A percentile compares a stretch with the other conserved stretches of the same genome.
phyloP scores from a whole-genome alignment of 2,329 filamentous ascomycete species.

The Neofusicoccum ribis region DNA sequence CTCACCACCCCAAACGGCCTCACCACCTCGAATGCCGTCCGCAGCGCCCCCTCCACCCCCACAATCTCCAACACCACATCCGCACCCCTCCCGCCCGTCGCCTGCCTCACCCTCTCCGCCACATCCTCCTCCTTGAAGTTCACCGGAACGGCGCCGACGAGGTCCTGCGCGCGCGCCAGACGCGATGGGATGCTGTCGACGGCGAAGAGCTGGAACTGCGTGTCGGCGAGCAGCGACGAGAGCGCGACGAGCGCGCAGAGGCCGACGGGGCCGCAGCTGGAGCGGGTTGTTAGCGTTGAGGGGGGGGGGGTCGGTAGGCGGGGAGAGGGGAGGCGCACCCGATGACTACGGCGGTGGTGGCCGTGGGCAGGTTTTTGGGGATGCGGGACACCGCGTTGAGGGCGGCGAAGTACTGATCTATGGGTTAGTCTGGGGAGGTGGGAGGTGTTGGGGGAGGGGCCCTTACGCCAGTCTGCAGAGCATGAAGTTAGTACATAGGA shows the following conservation, averaged over 20 bases:
- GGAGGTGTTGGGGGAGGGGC: not conserved
- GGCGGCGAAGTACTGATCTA: constrained; percentile 67
- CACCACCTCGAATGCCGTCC: constrained; percentile 50
- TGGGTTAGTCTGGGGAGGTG: not conserved
- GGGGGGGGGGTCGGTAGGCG: too few species aligned
- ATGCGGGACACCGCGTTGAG: constrained; percentile 72
- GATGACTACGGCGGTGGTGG: constrained; percentile 74
- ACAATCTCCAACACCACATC: constrained; percentile 71
- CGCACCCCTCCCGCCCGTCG: constrained; percentile 77
- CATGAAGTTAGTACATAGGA: not conserved
- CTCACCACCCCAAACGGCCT: constrained; percentile 52
- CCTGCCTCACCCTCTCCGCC: constrained; percentile 69
- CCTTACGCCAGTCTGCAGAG: constrained; percentile 11
- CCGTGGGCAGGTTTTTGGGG: constrained; percentile 56
- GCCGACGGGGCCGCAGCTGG: constrained; percentile 69
- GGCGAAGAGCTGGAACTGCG: constrained; percentile 69
- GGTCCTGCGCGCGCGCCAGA: constrained; percentile 67
- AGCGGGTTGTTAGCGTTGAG: too few species aligned
- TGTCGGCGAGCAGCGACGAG: constrained; percentile 63
- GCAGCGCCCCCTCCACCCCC: constrained; percentile 48
- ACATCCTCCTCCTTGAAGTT: constrained; percentile 72
- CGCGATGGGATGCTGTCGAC: constrained; percentile 76
- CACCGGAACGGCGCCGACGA: constrained; percentile 75
- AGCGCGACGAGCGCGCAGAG: constrained; percentile 80
- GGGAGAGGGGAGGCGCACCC: constrained; percentile 44